A percentile compares a stretch with the other conserved stretches of the same genome.
phyloP scores from a whole-genome alignment of 75 land plant species.

The Azolla pinnata region DNA sequence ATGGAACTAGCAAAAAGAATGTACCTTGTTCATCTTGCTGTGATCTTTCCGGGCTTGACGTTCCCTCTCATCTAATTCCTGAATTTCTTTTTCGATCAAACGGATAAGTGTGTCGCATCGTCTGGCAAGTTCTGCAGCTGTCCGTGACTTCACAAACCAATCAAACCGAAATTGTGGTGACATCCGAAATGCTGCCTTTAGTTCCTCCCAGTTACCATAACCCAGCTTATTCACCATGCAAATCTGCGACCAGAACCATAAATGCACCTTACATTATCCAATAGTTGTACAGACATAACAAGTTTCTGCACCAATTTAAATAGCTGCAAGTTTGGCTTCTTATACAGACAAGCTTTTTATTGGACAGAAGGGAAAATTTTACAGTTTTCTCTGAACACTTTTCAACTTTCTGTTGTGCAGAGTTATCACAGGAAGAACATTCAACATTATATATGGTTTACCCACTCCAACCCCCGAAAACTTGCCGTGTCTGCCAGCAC shows the following conservation, averaged over 20 bases:
- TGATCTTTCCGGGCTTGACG: constrained; percentile 93
- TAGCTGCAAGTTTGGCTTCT: no score
- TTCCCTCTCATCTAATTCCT: constrained; percentile 87
- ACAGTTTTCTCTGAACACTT: no score
- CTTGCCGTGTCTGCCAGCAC: no score
- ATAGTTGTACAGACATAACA: no score
- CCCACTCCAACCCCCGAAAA: no score
- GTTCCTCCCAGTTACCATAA: constrained; percentile 98
- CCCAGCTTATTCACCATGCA: constrained; percentile 97
- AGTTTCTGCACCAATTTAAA: no score
- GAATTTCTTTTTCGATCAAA: constrained; percentile 83
- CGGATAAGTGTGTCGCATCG: constrained; percentile 93
- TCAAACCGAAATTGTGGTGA: constrained; percentile 93
- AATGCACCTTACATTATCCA: background rate
- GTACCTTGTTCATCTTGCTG: constrained; percentile 56
- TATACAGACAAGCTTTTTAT: no score
- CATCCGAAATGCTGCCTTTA: constrained; percentile 89
- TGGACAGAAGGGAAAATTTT: no score
- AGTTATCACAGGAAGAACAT: no score
- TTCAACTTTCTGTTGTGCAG: no score
- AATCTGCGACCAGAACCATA: constrained; percentile 28
- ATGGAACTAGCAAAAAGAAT: no score
- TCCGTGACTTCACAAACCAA: constrained; percentile 98
- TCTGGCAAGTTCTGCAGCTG: constrained; percentile 87
- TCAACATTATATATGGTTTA: no score